Conservation (phyloP, 1,284 basidiomycete genomes). For the Ceratobasidium sp. region DNA sequence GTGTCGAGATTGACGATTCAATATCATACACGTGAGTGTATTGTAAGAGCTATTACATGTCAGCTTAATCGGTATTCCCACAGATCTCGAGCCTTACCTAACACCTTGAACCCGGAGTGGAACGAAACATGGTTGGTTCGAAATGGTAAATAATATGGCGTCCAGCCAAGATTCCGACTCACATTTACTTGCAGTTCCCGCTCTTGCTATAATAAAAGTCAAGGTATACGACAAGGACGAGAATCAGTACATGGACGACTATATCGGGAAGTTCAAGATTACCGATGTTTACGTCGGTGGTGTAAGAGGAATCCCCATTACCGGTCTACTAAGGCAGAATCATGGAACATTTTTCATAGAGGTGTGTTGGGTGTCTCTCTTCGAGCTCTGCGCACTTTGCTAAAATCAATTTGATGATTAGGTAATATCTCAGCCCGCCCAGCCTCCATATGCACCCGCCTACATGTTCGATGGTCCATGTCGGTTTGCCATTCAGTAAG, state of each 20-base stretch:
- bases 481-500: constrained; percentile 70
- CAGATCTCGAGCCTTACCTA: constrained; percentile 68
- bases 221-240: constrained; percentile 71
- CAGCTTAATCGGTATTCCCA: not conserved
- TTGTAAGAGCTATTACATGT: not conserved
- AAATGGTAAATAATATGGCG: constrained; percentile 2
- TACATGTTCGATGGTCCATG: constrained; percentile 77
- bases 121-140: constrained; percentile 65
- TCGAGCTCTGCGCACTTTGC: not conserved
- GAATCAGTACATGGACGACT: constrained; percentile 63
- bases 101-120: constrained; percentile 70
- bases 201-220: constrained; percentile 61
- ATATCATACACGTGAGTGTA: constrained; percentile 65
- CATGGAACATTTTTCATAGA: constrained; percentile 71
- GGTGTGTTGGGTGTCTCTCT: constrained; percentile 49
- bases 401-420: constrained; percentile 42
- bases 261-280: constrained; percentile 67
- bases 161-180: no score
- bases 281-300: constrained; percentile 56
- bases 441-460: constrained; percentile 51
- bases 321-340: constrained; percentile 55
- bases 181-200: constrained; percentile 55
- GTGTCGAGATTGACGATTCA: constrained; percentile 66
- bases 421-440: constrained; percentile 55
- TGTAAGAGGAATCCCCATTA: constrained; percentile 65